Evolutionary conservation across 306 rosid genomes (phyloP), one percentile per base, ranked within the genome.

Genomic region (Quercus variabilis): DNA sequence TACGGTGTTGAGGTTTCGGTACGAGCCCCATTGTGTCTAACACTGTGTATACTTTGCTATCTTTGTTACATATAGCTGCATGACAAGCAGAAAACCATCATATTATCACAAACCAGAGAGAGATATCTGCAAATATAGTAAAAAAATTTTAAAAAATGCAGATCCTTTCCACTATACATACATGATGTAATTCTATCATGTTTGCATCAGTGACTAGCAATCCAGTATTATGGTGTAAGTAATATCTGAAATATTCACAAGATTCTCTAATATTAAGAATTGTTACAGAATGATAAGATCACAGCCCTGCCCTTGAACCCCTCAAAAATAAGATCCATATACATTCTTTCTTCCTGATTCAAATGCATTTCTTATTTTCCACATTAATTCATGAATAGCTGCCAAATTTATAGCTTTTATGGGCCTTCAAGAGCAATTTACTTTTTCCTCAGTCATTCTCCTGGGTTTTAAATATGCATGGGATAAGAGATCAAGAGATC

Each of bases 21-120:
- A 88, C 88, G 35, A 96, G 68, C 69, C 99, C 97, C 83, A 87
- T 87, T 13, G 88, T 87, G 85, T 79, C 91, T 84, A 93, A 85
- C 84, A 93, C 82, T 76, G 87, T 79, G 84, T 85, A 89, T 58
- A 93, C 93, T 83, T 87, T 88, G 89, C 99, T 90, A 23, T 93
- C 91, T 87, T 91, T 93, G 89, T 93, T 95, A 84, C 99, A 95
- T 54, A 90, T 90, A 73, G 92, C 98, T 95, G 94, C 90, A 89
- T 46, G 69, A 81, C 78, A 83, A 86, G 73, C 62, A 80, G 76
- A 79, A 75, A 87, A 80, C 12, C n/a, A 0, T 3, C 20, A 26
- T 35, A 58, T 60, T 64, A 71, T 62, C 19, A 43, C 13, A 55
- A 73, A 82, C 31, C 21, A 70, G 25, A 23, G 6, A 33, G 46